Conservation (phyloP, 306 rosid genomes). For the Trichosanthes truncata region DNA sequence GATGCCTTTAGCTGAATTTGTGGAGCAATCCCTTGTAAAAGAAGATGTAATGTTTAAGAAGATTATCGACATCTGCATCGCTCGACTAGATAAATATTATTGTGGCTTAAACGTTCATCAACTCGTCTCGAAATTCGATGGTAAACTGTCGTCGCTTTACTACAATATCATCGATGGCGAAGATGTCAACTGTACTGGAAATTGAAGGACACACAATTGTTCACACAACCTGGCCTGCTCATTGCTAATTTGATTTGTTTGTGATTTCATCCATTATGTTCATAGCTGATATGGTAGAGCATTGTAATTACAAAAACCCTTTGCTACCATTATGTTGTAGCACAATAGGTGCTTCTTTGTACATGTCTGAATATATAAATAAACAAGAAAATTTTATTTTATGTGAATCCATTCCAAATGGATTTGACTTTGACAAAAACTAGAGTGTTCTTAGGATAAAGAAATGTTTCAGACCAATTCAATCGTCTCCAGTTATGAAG, state of each 20-base stretch:
- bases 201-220: conserved; percentile 18
- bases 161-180: conserved; percentile 46
- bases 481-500: no score
- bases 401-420: no score
- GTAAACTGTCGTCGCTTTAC: conserved; percentile 59
- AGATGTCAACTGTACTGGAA: conserved; percentile 39
- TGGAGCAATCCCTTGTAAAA: conserved; percentile 65
- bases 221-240: neutral
- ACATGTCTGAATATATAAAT: neutral
- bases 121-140: conserved; percentile 74
- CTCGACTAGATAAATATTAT: conserved; percentile 54
- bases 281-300: neutral
- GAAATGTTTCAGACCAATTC: no score
- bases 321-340: neutral
- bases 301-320: conserved; percentile 4
- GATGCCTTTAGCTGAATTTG: conserved; percentile 86
- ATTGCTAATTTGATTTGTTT: neutral
- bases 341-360: conserved; percentile 4
- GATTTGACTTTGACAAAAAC: no score
- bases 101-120: conserved; percentile 70
- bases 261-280: neutral
- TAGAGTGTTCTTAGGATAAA: no score
- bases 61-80: conserved; percentile 62
- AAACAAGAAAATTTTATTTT: neutral
- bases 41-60: conserved; percentile 83